phyloP scores from a whole-genome alignment of 306 rosid species.

The Cajanus cajan region DNA sequence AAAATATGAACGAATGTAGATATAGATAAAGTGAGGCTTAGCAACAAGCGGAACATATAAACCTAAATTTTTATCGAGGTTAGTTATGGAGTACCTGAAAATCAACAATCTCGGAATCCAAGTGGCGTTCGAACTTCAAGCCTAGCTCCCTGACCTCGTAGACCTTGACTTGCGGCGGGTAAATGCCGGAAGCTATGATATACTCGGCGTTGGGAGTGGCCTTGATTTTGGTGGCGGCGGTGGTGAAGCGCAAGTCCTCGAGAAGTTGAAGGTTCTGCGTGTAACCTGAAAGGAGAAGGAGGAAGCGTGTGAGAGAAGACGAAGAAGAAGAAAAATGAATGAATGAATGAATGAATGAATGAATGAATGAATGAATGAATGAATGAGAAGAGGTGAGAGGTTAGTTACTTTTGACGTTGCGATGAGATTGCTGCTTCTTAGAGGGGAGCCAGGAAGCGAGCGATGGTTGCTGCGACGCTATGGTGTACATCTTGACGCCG shows the following conservation, averaged over 20 bases:
- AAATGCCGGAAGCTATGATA: constrained; percentile 67
- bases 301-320: not conserved
- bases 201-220: constrained; percentile 86
- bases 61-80: not conserved
- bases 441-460: constrained; percentile 66
- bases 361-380: not conserved
- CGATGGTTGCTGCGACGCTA: constrained; percentile 83
- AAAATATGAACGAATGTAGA: not conserved
- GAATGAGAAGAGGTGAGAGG: not conserved
- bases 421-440: constrained; percentile 65
- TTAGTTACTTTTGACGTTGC: constrained; percentile 53
- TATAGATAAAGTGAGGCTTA: not conserved
- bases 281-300: constrained; percentile 54
- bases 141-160: constrained; percentile 80
- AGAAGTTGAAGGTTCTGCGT: constrained; percentile 63
- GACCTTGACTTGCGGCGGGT: constrained; percentile 93
- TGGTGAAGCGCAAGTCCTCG: constrained; percentile 77
- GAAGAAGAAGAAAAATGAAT: not conserved
- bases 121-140: constrained; percentile 88
- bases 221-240: constrained; percentile 83
- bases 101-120: constrained; percentile 88
- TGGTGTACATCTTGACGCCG: constrained; percentile 71
- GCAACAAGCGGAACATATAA: not conserved
- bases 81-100: constrained; percentile 58
- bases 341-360: not conserved